Conservation (phyloP, 768 basidiomycete species). For the Pisolithus albus region DNA sequence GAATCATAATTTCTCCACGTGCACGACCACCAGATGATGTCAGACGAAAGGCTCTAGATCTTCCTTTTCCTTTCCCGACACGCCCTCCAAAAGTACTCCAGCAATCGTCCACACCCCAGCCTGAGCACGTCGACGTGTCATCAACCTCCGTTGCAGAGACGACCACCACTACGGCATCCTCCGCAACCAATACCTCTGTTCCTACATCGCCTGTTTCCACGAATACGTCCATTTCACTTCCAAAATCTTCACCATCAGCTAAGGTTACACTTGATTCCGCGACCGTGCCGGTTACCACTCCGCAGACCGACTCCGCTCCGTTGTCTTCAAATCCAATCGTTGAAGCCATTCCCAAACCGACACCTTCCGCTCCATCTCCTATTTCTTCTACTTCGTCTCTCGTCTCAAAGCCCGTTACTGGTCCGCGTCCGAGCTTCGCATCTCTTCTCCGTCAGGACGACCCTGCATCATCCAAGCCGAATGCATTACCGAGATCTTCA, state of each 20-base stretch:
- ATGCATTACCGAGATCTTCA: constrained; percentile 59
- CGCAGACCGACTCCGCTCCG: constrained; percentile 6
- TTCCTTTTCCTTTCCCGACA: constrained; percentile 41
- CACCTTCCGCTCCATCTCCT: background rate
- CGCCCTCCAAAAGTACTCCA: constrained; percentile 9
- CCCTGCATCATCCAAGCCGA: constrained; percentile 34
- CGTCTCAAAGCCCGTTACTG: constrained; percentile 21
- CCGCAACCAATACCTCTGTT: constrained; percentile 41
- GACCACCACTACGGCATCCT: constrained; percentile 45
- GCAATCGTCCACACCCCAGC: background rate
- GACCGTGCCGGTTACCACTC: constrained; percentile 9
- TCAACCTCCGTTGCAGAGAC: constrained; percentile 45
- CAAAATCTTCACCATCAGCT: constrained; percentile 17
- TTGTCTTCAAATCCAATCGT: constrained; percentile 3
- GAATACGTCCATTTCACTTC: constrained; percentile 49
- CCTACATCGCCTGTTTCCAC: constrained; percentile 54
- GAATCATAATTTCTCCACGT: constrained; percentile 61
- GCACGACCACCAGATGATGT: constrained; percentile 59
- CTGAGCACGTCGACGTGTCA: constrained; percentile 30
- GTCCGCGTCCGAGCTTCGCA: constrained; percentile 66
- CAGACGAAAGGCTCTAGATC: constrained; percentile 46
- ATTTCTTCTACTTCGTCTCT: constrained; percentile 11
- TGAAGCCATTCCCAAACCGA: background rate
- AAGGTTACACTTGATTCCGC: constrained; percentile 6
- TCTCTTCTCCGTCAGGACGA: constrained; percentile 53